These are phyloP conservation scores for Kandelia obovata DNA, from an alignment of 345 rosid genomes.

Conservation along the genomic window DNA sequence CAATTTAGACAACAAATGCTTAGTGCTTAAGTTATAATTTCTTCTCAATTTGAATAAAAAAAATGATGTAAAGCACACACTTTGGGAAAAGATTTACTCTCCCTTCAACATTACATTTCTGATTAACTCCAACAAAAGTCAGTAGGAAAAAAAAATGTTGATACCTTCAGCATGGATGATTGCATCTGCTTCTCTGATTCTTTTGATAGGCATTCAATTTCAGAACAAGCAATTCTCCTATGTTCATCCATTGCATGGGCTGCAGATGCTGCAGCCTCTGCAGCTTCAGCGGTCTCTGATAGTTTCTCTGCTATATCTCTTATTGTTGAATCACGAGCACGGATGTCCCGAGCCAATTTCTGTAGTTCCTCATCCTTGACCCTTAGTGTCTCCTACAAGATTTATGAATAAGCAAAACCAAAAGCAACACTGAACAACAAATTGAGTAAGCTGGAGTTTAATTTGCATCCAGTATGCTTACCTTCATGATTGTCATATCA, in stretches of 20 bases:
- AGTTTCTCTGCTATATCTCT: constrained; percentile 87
- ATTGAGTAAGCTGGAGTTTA: not conserved
- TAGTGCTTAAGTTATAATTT: not conserved
- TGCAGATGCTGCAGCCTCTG: constrained; percentile 94
- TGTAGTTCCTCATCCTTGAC: constrained; percentile 97
- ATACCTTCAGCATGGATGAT: constrained; percentile 54
- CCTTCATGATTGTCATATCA: constrained; percentile 95
- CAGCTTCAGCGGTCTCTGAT: constrained; percentile 97
- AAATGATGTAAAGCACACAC: too few species aligned
- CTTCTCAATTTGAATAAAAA: not conserved
- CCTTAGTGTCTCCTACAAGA: constrained; percentile 79
- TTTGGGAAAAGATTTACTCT: too few species aligned
- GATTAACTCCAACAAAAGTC: not conserved
- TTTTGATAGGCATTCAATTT: constrained; percentile 67
- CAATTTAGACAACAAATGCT: too few species aligned
- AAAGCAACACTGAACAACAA: constrained; percentile 13
- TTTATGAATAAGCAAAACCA: constrained; percentile 5
- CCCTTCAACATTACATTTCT: too few species aligned
- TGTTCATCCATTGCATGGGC: constrained; percentile 93
- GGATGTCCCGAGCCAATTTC: constrained; percentile 78
- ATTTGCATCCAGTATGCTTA: constrained; percentile 10
- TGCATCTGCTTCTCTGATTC: constrained; percentile 59
- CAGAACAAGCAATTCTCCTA: constrained; percentile 65
- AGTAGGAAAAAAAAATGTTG: constrained; percentile 15
- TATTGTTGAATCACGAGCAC: constrained; percentile 88